phyloP scores from a whole-genome alignment of 169 alveolate species.

The Plasmodium inui region DNA sequence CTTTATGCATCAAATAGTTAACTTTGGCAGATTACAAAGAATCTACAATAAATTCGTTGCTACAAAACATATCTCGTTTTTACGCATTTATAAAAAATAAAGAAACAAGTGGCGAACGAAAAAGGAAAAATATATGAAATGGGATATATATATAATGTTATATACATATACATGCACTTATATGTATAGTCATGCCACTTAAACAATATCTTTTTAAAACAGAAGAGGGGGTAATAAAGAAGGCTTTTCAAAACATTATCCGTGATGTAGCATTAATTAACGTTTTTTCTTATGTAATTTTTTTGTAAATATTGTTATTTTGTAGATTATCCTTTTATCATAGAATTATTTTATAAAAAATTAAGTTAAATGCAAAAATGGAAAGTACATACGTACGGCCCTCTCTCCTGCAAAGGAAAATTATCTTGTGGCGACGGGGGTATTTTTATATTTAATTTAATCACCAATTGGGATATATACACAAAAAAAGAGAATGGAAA shows the following conservation, averaged over 20 bases:
- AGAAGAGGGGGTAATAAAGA: not conserved
- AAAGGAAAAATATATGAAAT: not conserved
- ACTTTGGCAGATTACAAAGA: not conserved
- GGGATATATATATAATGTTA: not conserved
- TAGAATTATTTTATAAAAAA: not conserved
- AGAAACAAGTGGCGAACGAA: not conserved
- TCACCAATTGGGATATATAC: not conserved
- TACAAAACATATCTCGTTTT: not conserved
- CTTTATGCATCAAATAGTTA: not conserved
- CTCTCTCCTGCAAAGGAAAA: not conserved
- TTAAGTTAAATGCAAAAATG: not conserved
- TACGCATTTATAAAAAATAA: not conserved
- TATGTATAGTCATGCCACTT: not conserved
- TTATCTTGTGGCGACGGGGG: not conserved
- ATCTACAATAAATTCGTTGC: not conserved
- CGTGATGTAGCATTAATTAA: not conserved
- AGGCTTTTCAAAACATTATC: not conserved
- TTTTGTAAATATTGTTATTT: not conserved
- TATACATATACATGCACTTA: too few relatives aligned
- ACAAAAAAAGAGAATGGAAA: not conserved
- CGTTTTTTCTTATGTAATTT: not conserved
- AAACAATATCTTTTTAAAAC: not conserved
- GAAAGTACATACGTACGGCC: not conserved
- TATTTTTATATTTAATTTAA: not conserved
- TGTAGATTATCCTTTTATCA: not conserved